Percentiles rank a stretch among this genome's conserved stretches.
phyloP scores from a whole-genome alignment of 495 filamentous ascomycete species.

The Acidomyces sp. region DNA sequence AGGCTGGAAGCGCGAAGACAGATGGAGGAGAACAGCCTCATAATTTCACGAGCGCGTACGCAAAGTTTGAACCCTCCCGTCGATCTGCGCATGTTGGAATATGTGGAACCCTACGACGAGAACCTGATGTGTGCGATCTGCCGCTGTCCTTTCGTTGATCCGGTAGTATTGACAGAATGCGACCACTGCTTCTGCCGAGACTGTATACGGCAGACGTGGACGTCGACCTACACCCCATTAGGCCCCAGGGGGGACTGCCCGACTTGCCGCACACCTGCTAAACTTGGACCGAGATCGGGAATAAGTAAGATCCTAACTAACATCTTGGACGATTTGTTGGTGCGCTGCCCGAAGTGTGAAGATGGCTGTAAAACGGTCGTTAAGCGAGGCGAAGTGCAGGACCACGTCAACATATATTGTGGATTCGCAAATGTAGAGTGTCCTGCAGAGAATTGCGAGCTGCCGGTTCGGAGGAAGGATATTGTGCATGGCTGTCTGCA shows the following conservation, averaged over 20 bases:
- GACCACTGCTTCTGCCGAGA: conserved; percentile 64
- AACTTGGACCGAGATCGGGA: conserved; percentile 4
- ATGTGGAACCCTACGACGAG: conserved; percentile 53
- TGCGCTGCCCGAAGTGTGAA: conserved; percentile 51
- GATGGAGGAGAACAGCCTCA: conserved; percentile 15
- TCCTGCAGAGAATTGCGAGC: conserved; percentile 31
- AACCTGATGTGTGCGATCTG: conserved; percentile 79
- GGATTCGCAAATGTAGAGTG: conserved; percentile 53
- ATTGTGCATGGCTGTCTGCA: conserved; percentile 47
- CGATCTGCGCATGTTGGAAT: conserved; percentile 60
- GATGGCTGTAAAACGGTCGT: conserved; percentile 52
- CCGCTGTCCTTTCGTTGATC: conserved; percentile 56
- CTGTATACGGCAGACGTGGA: conserved; percentile 42
- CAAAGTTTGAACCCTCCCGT: conserved; percentile 25
- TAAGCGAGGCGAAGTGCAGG: conserved; percentile 52
- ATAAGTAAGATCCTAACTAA: conserved; percentile 38
- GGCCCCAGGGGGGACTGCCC: conserved; percentile 24
- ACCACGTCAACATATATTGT: conserved; percentile 67
- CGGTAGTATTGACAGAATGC: conserved; percentile 54
- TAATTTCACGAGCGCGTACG: conserved; percentile 6
- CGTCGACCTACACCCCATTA: conserved; percentile 8
- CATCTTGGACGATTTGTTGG: conserved; percentile 64
- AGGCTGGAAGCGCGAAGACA: conserved; percentile 12
- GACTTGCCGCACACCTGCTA: conserved; percentile 25
- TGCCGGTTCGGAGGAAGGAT: conserved; percentile 38